These are phyloP conservation scores for Metarhizium brunneum DNA, from an alignment of 2,329 filamentous ascomycete species.

Conservation along the genomic window DNA sequence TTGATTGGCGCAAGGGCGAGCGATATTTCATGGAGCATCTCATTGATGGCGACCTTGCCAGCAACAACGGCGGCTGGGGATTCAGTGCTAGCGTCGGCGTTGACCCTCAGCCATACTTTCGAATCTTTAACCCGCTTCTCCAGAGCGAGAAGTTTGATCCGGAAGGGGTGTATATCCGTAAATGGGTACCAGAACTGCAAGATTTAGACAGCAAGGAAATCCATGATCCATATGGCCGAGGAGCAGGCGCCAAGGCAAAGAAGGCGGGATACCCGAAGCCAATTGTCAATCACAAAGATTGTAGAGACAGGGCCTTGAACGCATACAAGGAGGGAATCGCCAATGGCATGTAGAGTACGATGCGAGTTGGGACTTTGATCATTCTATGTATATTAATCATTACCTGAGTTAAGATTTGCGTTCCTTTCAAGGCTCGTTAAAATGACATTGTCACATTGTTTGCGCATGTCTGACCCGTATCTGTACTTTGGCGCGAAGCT, in stretches of 20 bases:
- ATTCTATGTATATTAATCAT: neutral
- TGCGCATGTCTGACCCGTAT: constrained; percentile 51
- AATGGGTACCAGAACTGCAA: constrained; percentile 70
- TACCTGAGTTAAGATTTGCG: neutral
- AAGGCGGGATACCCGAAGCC: constrained; percentile 64
- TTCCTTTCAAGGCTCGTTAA: neutral
- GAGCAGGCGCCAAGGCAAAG: constrained; percentile 47
- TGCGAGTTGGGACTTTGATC: neutral
- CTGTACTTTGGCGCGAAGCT: constrained; percentile 52
- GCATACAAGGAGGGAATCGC: constrained; percentile 54
- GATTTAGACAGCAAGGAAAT: constrained; percentile 57
- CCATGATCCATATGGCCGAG: constrained; percentile 70
- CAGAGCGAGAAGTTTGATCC: constrained; percentile 84
- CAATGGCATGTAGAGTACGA: constrained; percentile 16
- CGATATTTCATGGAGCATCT: constrained; percentile 74
- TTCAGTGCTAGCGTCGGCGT: constrained; percentile 58
- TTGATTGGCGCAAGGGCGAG: constrained; percentile 81
- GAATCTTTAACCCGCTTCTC: constrained; percentile 77
- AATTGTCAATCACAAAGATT: constrained; percentile 65
- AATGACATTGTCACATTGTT: neutral
- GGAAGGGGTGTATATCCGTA: constrained; percentile 68
- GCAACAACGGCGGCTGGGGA: constrained; percentile 59
- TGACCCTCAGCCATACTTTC: constrained; percentile 83
- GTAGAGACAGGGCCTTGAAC: constrained; percentile 56
- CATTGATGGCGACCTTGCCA: constrained; percentile 71